phyloP scores from a whole-genome alignment of 495 filamentous ascomycete species.

The Talaromyces nanjingensis region DNA sequence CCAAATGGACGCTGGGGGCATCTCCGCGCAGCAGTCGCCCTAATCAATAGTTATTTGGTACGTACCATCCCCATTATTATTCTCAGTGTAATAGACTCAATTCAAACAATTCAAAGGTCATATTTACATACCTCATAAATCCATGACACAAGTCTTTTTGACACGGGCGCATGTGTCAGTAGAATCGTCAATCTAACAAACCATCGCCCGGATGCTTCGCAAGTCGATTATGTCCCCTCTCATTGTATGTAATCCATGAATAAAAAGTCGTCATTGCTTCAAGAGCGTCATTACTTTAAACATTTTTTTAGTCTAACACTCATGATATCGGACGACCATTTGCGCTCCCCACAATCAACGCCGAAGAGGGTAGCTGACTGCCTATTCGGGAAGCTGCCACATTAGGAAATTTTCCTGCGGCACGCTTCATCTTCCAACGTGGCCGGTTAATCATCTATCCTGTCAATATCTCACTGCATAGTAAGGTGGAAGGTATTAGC shows the following conservation, averaged over 20 bases:
- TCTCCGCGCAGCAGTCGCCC: background rate
- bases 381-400: background rate
- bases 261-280: too few species aligned
- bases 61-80: background rate
- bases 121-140: background rate
- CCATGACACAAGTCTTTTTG: background rate
- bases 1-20: background rate
- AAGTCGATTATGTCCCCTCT: background rate
- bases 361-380: background rate
- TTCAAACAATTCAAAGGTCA: background rate
- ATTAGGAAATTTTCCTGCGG: constrained; percentile 1
- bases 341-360: background rate
- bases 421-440: background rate
- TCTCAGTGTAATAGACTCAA: background rate
- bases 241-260: too few species aligned
- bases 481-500: background rate
- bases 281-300: too few species aligned
- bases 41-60: background rate
- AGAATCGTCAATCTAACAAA: too few species aligned
- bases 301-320: background rate
- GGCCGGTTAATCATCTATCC: background rate
- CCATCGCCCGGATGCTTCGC: background rate
- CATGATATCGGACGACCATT: background rate
- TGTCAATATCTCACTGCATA: background rate
- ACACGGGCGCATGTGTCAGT: background rate